These are phyloP conservation scores for Curvularia verruculosa DNA, from an alignment of 2,329 filamentous ascomycete species.

Conservation along the genomic window DNA sequence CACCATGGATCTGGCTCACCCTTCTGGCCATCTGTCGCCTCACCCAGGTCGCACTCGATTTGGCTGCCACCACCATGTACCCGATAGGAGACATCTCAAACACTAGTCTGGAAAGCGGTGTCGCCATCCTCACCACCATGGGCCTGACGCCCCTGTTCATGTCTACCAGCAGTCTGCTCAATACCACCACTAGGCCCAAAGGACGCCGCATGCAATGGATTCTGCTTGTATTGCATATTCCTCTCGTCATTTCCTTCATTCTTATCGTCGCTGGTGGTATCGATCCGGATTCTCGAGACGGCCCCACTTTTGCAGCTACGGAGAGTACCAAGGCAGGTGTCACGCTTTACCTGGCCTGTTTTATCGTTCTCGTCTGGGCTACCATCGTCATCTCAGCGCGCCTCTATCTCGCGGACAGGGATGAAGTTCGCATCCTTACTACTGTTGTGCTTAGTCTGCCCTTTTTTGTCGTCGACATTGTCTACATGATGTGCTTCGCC, in stretches of 20 bases:
- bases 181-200: slow-evolving; percentile 42
- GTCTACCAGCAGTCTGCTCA: slow-evolving; percentile 43
- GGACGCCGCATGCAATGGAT: slow-evolving; percentile 49
- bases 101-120: slow-evolving; percentile 39
- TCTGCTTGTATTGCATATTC: slow-evolving; percentile 41
- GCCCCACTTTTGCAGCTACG: slow-evolving; percentile 41
- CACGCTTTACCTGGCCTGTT: slow-evolving; percentile 43
- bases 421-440: slow-evolving; percentile 45
- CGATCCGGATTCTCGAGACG: slow-evolving; percentile 42
- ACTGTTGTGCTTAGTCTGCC: slow-evolving; percentile 45
- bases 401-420: slow-evolving; percentile 40
- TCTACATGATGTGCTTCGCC: slow-evolving; percentile 49
- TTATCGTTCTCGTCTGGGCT: slow-evolving; percentile 42
- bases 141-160: slow-evolving; percentile 46
- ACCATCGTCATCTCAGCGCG: slow-evolving; percentile 45
- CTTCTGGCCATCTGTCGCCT: slow-evolving; percentile 42
- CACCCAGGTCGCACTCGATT: slow-evolving; percentile 44
- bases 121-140: slow-evolving; percentile 47
- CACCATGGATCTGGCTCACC: slow-evolving; percentile 45
- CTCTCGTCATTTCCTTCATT: slow-evolving; percentile 43
- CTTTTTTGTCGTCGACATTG: slow-evolving; percentile 46
- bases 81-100: slow-evolving; percentile 30
- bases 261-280: slow-evolving; percentile 46
- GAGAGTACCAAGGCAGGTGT: slow-evolving; percentile 45
- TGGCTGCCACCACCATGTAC: slow-evolving; percentile 42